Base-by-base conservation (phyloP, 2,329 filamentous ascomycete species). In the Thielaviopsis ethacetica region DNA sequence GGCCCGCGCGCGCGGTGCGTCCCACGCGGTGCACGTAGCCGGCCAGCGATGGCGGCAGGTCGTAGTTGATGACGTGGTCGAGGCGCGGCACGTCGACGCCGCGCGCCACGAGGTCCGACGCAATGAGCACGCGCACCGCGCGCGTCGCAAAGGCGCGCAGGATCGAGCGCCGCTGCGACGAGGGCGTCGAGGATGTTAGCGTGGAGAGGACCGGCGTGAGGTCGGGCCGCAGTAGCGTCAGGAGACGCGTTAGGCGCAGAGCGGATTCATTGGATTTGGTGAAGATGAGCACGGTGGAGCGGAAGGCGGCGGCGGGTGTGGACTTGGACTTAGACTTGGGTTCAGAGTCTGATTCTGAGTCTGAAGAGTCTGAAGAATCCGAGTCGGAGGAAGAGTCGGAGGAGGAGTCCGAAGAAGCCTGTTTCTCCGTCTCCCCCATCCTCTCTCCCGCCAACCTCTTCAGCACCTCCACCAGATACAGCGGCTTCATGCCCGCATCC, bases 1-100 rank as follows among this genome's bases (percentile, higher is more conserved):
- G 81, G 1, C 86, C 89, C 0, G 88, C 93, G 68, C 91, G 79
- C 0, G 91, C 91, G 0, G 91, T 96, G 59, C 93, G 83, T 44
- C 93, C 91, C 1, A 96, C 89, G 49, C 93, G 85, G 69, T 97
- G 93, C 4, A 97, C 83, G 66, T 97, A 97, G 24, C 83, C 85
- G 5, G 85, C 86, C 38, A 90, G 74, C 66, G 85, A 91, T 4
- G 82, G 79, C 0, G 91, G 91, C 56, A 96, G 78, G 68, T 96
- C 91, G 74, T 97, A 97, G 72, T 95, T 96, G 71, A 97, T 76
- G 53, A 97, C 89, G 67, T 95, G 87, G 41, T 84, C 83, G 53
- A 97, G 79, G 53, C 81, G 78, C 0, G 82, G 81, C 13, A 95
- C 77, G 69, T 97, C 91, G 26, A 97, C 82, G 66, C 91, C 93